phyloP scores from a whole-genome alignment of 176 grass and related monocot genomes.

The Microstegium vimineum region DNA sequence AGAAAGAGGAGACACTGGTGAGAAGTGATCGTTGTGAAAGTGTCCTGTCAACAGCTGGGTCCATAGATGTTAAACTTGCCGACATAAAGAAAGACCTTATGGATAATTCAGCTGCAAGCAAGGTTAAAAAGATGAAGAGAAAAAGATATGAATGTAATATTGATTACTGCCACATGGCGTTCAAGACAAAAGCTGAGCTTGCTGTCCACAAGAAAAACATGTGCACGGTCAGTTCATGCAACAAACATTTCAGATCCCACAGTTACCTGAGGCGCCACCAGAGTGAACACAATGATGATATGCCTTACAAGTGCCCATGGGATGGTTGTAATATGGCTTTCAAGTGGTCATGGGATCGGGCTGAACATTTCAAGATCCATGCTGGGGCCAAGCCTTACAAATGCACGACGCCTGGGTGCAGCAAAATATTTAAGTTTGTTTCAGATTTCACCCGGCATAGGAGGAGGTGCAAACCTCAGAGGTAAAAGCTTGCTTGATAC shows the following conservation, averaged over 20 bases:
- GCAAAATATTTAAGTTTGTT: conserved; percentile 60
- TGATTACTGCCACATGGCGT: conserved; percentile 52
- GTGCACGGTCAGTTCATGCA: conserved; percentile 56
- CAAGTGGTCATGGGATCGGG: conserved; percentile 63
- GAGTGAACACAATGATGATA: conserved; percentile 59
- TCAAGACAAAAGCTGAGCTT: conserved; percentile 49
- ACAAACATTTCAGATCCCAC: conserved; percentile 61
- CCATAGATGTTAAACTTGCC: conserved; percentile 37
- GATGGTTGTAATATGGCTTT: conserved; percentile 68
- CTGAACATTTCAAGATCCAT: conserved; percentile 67
- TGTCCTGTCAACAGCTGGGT: conserved; percentile 30
- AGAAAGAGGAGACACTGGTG: conserved; percentile 15
- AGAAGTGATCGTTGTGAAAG: conserved; percentile 39
- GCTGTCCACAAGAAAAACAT: conserved; percentile 66
- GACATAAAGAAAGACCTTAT: conserved; percentile 43
- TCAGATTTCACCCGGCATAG: conserved; percentile 73
- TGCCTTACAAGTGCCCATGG: conserved; percentile 75
- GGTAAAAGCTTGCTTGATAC: conserved; percentile 38
- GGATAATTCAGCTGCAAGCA: conserved; percentile 33
- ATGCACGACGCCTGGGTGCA: conserved; percentile 58
- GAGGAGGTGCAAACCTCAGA: conserved; percentile 51
- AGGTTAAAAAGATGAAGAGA: conserved; percentile 31
- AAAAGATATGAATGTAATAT: conserved; percentile 44
- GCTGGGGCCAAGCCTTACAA: conserved; percentile 63
- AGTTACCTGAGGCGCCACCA: conserved; percentile 57